Evolutionary conservation across 2,329 filamentous ascomycete genomes (phyloP).

Genomic region (Zalaria sp.): DNA sequence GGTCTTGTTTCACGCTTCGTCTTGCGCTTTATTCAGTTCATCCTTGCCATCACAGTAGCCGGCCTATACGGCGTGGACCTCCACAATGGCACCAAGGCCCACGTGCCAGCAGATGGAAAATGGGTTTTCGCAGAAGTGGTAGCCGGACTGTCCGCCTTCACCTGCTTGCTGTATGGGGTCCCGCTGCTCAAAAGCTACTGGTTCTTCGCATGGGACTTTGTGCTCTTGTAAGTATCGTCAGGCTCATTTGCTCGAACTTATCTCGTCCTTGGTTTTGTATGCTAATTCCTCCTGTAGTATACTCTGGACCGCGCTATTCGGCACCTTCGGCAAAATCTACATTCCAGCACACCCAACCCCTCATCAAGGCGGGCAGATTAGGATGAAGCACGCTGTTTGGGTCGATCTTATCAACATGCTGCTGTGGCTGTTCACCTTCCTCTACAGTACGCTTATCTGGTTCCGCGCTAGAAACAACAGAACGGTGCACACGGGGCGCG

Average conservation of each 20-base stretch:
- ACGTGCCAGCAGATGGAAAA: conserved; percentile 45
- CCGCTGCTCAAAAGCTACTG: conserved; percentile 41
- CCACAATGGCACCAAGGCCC: conserved; percentile 34
- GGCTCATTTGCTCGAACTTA: not conserved
- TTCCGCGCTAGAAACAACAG: conserved; percentile 38
- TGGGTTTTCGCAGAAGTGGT: conserved; percentile 71
- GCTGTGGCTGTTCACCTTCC: conserved; percentile 57
- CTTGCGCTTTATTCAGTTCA: conserved; percentile 64
- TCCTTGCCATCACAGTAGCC: conserved; percentile 61
- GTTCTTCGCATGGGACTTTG: conserved; percentile 53
- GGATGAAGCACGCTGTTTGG: conserved; percentile 84
- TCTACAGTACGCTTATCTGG: conserved; percentile 45
- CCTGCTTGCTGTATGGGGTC: conserved; percentile 46
- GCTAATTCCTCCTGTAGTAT: conserved; percentile 25
- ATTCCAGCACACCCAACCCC: conserved; percentile 47
- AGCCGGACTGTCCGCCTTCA: conserved; percentile 50
- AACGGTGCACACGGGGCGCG: conserved; percentile 46
- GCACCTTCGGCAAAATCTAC: conserved; percentile 70
- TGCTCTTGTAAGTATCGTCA: conserved; percentile 40
- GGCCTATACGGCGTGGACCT: conserved; percentile 67
- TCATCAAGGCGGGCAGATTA: conserved; percentile 42
- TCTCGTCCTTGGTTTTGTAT: not conserved
- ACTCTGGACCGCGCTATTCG: conserved; percentile 71
- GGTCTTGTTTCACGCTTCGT: conserved; percentile 40
- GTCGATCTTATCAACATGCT: conserved; percentile 44